Evolutionary conservation across 2,329 filamentous ascomycete genomes (phyloP).

Genomic region (Fusarium euwallaceae): DNA sequence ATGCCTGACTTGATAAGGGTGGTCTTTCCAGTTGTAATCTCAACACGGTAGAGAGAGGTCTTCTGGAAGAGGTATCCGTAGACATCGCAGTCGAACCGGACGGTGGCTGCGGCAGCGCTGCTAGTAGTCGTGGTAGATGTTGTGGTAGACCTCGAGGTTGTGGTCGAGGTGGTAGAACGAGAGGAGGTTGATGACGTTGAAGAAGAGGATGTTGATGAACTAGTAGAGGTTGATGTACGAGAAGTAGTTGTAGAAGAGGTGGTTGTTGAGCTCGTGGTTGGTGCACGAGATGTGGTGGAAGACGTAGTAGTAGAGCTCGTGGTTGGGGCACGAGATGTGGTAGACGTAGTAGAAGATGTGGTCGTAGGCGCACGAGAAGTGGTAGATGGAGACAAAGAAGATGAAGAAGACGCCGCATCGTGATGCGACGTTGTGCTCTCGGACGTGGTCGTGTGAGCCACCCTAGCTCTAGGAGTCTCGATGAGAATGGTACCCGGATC

Average conservation of each 20-base stretch:
- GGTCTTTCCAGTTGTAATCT: constrained; percentile 30
- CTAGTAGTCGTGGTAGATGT: neutral
- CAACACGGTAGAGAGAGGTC: constrained; percentile 32
- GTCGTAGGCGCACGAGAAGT: constrained; percentile 3
- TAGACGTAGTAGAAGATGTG: neutral
- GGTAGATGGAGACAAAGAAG: constrained; percentile 6
- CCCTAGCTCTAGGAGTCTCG: constrained; percentile 21
- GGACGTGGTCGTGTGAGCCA: neutral
- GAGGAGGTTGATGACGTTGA: neutral
- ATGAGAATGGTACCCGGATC: constrained; percentile 29
- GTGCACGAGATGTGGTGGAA: neutral
- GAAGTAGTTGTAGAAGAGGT: neutral
- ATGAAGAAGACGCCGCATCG: neutral
- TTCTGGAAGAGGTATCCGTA: constrained; percentile 40
- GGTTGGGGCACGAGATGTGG: neutral
- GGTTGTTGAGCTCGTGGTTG: neutral
- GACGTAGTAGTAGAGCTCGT: neutral
- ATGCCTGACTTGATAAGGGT: constrained; percentile 29
- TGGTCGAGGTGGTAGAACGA: neutral
- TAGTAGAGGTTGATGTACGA: neutral
- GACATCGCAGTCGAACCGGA: constrained; percentile 29
- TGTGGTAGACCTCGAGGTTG: constrained; percentile 7
- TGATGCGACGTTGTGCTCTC: neutral
- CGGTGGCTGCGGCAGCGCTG: constrained; percentile 10
- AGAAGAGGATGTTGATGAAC: neutral